These are phyloP conservation scores for Teratosphaeriaceae sp. DNA, from an alignment of 2,329 filamentous ascomycete species.

Conservation along the genomic window DNA sequence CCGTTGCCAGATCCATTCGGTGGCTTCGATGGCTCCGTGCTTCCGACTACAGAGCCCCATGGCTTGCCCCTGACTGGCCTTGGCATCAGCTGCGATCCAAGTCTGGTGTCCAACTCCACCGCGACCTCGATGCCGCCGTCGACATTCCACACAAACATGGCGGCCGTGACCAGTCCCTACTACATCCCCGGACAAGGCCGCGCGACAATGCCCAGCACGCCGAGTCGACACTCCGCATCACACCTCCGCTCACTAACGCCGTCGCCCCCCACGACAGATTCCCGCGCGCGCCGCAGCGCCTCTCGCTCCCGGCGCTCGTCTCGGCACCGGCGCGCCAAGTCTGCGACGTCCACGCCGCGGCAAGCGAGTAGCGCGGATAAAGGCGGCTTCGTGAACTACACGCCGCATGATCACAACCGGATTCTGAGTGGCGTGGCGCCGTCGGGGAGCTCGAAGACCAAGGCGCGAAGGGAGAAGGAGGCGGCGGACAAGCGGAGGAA, in stretches of 20 bases:
- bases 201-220: slow-evolving; percentile 13
- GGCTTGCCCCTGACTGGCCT: slow-evolving; percentile 17
- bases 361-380: slow-evolving; percentile 37
- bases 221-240: slow-evolving; percentile 14
- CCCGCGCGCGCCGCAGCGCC: slow-evolving; percentile 12
- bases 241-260: slow-evolving; percentile 16
- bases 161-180: slow-evolving; percentile 10
- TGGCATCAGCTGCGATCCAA: slow-evolving; percentile 29
- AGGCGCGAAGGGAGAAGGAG: slow-evolving; percentile 85
- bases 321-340: slow-evolving; percentile 23
- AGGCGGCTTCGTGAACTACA: slow-evolving; percentile 79
- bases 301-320: slow-evolving; percentile 18
- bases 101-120: slow-evolving; percentile 19
- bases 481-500: slow-evolving; percentile 67
- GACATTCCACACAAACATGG: slow-evolving; percentile 9
- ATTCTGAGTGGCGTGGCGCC: slow-evolving; percentile 89
- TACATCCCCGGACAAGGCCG: slow-evolving; percentile 2
- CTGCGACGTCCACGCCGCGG: slow-evolving; percentile 20
- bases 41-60: slow-evolving; percentile 12
- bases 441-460: slow-evolving; percentile 87
- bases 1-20: slow-evolving; percentile 17
- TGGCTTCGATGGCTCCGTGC: slow-evolving; percentile 10
- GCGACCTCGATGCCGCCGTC: slow-evolving; percentile 8
- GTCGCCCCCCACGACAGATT: slow-evolving; percentile 21
- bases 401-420: slow-evolving; percentile 66